Evolutionary conservation across 345 rosid genomes (phyloP), one percentile per base, ranked within the genome.

Genomic region (Trapa bicornis): DNA sequence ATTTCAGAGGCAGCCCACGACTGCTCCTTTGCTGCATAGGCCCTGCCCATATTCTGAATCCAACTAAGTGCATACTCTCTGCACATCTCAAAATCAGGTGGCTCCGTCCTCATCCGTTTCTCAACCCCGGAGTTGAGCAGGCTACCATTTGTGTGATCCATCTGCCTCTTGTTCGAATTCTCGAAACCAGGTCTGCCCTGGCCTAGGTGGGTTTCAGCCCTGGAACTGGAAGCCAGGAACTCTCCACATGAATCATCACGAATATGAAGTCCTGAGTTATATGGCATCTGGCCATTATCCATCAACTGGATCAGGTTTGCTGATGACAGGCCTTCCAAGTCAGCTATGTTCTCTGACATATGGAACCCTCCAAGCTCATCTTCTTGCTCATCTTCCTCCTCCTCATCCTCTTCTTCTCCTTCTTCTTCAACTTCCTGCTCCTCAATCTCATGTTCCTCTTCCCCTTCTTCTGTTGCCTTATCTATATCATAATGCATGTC

Each of bases 41-140:
- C 41, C 80, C 85, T 70, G 77, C 80, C 84, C 64, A 79, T 78
- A 75, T 86, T 94, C 10, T 72, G 85, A 42, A 76, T 32, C 77
- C 74, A 70, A 47, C 79, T 67, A 64, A 76, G 78, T 48, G 80
- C 53, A 71, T 89, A 85, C 2, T 86, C 96, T 69, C 86, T 2
- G 67, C 75, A 83, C 43, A 63, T 22, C 65, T 79, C 75, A 71
- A 82, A 76, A 22, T 90, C 80, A 10, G 77, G 70, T 4, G 67
- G 86, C 50, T 86, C 87, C 67, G 66, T 79, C 75, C 91, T 86
- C 77, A 85, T 72, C 74, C 97, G 83, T 85, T 94, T 94, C 73
- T 62, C 82, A 64, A 70, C 60, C 16, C 80, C 86, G 76, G 75
- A 74, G 67, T 82, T 80, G 71, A 77, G 86, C 67, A 85, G 61